Evolutionary conservation across 345 rosid genomes (phyloP).

Genomic region (Gossypioides kirkii): DNA sequence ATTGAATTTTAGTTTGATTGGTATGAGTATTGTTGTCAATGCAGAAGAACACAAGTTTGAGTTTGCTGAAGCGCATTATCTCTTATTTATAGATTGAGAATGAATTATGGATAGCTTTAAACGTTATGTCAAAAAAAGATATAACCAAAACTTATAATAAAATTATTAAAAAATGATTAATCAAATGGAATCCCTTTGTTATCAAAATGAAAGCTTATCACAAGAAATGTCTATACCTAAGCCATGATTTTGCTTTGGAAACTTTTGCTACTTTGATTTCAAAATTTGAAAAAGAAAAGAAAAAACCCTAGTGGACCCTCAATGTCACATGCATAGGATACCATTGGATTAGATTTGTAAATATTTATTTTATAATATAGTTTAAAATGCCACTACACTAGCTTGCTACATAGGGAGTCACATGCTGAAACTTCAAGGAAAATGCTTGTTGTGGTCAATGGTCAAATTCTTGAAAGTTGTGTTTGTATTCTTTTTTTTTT

Average conservation of each 20-base stretch:
- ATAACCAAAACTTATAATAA: fast-evolving
- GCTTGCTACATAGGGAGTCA: neutral
- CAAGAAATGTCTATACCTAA: neutral
- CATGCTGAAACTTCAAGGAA: slow-evolving; percentile 10
- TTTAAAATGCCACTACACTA: neutral
- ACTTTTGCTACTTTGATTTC: slow-evolving; percentile 2
- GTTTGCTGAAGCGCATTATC: fast-evolving
- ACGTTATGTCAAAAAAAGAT: too few relatives aligned
- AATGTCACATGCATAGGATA: slow-evolving; percentile 27
- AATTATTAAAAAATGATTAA: too few relatives aligned
- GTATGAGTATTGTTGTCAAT: too few relatives aligned
- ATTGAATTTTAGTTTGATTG: too few relatives aligned
- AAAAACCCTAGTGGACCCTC: slow-evolving; percentile 9
- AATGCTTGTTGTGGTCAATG: slow-evolving; percentile 10
- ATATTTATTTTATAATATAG: neutral
- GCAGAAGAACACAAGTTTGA: fast-evolving
- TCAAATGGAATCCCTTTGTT: neutral
- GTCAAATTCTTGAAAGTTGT: slow-evolving; percentile 22
- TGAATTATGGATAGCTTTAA: too few relatives aligned
- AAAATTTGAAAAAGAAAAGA: neutral
- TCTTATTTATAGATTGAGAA: too few relatives aligned
- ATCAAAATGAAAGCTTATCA: neutral
- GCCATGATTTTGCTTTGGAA: slow-evolving; percentile 14
- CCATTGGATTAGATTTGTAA: slow-evolving; percentile 11
- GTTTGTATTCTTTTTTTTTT: neutral